Evolutionary conservation across 1,139 yeast genomes (phyloP), one percentile per base, ranked within the genome.

Genomic region (Kodamaea arcana): DNA sequence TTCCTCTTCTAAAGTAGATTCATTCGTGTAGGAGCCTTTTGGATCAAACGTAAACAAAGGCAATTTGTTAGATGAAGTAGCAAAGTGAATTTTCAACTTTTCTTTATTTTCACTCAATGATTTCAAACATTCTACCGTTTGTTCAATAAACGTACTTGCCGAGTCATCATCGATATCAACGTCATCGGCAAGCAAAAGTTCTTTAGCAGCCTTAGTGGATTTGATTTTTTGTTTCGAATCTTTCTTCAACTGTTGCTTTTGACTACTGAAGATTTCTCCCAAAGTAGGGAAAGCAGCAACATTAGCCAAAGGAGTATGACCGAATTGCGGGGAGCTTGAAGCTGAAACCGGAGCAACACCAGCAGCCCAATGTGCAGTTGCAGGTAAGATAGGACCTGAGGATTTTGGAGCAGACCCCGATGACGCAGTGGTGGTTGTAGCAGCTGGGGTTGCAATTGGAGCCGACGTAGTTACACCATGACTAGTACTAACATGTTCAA

Each of bases 271-370:
- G 2, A 81, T 73, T 52, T 82, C 90, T 5, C 83, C 83, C 44
- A 83, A 65, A 0, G 90, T 76, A 25, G 92, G 92, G 69, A 83
- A 80, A 4, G 86, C 80, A 2, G 81, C 72, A 4, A 78, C 58
- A 46, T 77, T 75, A 3, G 76, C 65, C 45, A 72, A 55, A 11
- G 66, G 59, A 28, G 62, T 59, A 32, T 67, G 58, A 32, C 57
- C 56, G 5, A 61, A 65, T 10, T 68, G 57, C 15, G 71, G 69
- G 3, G 69, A 59, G 32, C 58, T 58, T 34, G 61, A 50, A 4
- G 58, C 53, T 13, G 57, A 49, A 24, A 44, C 44, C 16, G 50
- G 50, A 5, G 32, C 36, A 26, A 29, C 42, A 14, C 57, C 56
- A 39, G 63, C 72, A 2, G 79, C 81, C 81, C 82, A 76, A 26